phyloP scores from a whole-genome alignment of 73 alveolate species.

The Paramecium caudatum region DNA sequence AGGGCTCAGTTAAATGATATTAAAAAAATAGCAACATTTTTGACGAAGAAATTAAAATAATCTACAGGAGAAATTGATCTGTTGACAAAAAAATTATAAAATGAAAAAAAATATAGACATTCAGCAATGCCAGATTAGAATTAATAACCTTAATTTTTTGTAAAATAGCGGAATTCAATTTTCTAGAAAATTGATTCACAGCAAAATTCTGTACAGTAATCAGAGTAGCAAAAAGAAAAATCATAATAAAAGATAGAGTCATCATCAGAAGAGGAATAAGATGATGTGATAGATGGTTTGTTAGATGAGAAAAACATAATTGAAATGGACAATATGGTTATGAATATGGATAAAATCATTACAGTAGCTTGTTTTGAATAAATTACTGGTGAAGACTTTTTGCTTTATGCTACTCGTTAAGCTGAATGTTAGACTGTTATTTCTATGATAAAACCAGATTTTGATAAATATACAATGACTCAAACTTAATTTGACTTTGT shows the following conservation, averaged over 20 bases:
- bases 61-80: slow-evolving; percentile 48
- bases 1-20: slow-evolving; percentile 45
- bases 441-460: neutral
- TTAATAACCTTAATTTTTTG: neutral
- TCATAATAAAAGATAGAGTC: neutral
- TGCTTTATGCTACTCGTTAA: neutral
- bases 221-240: neutral
- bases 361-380: slow-evolving; percentile 29
- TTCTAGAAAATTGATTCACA: neutral
- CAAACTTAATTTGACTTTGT: neutral
- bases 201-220: neutral
- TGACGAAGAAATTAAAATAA: slow-evolving; percentile 19
- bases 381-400: neutral
- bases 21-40: neutral
- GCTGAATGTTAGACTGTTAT: neutral
- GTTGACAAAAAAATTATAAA: slow-evolving; percentile 7
- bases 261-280: slow-evolving; percentile 23
- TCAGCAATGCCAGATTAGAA: slow-evolving; percentile 12
- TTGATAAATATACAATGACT: neutral
- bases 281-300: slow-evolving; percentile 29
- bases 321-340: slow-evolving; percentile 67
- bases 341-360: slow-evolving; percentile 61
- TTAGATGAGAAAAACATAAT: slow-evolving; percentile 57
- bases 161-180: slow-evolving; percentile 7
- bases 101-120: slow-evolving; percentile 14